phyloP scores from a whole-genome alignment of 2,329 filamentous ascomycete genomes.

The Calonectria pteridis region DNA sequence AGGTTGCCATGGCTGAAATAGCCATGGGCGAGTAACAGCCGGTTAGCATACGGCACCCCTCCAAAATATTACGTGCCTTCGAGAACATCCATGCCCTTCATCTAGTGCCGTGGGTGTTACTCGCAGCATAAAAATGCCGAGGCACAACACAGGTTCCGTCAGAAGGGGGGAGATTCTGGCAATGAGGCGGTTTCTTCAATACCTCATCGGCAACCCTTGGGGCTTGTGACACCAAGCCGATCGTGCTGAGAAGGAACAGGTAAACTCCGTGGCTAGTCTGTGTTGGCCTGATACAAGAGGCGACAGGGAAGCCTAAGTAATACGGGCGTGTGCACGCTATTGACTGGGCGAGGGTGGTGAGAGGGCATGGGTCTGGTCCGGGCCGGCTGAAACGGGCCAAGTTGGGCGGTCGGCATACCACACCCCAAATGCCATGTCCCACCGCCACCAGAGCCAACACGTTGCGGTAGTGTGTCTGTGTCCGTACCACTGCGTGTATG shows the following conservation, averaged over 20 bases:
- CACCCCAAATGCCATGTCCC: constrained; percentile 8
- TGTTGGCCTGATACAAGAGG: constrained; percentile 19
- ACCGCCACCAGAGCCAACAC: constrained; percentile 11
- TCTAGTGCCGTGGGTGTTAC: background rate
- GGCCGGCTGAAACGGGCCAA: constrained; percentile 17
- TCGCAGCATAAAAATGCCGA: background rate
- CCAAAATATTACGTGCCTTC: background rate
- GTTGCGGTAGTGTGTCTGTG: constrained; percentile 9
- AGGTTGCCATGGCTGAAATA: constrained; percentile 3
- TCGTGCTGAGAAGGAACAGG: constrained; percentile 14
- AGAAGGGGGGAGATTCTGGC: background rate
- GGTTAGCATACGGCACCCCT: background rate
- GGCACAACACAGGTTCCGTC: background rate
- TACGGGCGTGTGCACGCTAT: constrained; percentile 13
- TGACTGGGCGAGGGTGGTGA: constrained; percentile 16
- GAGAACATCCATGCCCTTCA: background rate
- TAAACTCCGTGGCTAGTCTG: constrained; percentile 4
- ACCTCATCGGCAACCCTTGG: background rate
- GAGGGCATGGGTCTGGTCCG: constrained; percentile 11
- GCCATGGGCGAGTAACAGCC: background rate
- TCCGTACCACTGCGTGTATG: background rate
- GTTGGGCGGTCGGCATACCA: constrained; percentile 13
- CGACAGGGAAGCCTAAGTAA: constrained; percentile 23
- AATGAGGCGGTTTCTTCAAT: background rate
- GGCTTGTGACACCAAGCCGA: background rate